Conservation (phyloP, 2,329 filamentous ascomycete genomes). For the Fusarium torulosum region DNA sequence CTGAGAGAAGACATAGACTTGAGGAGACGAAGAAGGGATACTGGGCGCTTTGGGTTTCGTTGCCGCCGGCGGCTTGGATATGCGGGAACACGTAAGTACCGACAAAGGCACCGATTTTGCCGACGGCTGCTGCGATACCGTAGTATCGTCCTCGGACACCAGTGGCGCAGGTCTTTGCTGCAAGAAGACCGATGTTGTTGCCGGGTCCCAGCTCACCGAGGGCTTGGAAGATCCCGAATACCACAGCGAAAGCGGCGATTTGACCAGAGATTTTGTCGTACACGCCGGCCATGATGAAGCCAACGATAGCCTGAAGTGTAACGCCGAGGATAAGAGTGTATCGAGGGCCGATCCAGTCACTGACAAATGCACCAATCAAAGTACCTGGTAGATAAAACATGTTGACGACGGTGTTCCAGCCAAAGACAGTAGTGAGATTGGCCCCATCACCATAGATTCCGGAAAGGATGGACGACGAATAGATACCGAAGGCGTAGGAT, state of each 20-base stretch:
- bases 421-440: constrained; percentile 81
- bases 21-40: constrained; percentile 92
- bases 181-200: constrained; percentile 90
- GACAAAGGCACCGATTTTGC: constrained; percentile 86
- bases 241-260: constrained; percentile 54
- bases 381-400: constrained; percentile 90
- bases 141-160: constrained; percentile 83
- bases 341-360: constrained; percentile 83
- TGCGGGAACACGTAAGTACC: constrained; percentile 86
- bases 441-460: constrained; percentile 70
- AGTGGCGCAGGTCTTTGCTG: constrained; percentile 89
- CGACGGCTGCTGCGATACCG: constrained; percentile 77
- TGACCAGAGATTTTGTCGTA: constrained; percentile 76
- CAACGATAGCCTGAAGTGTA: constrained; percentile 78
- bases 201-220: constrained; percentile 77
- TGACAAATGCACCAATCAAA: constrained; percentile 79
- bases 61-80: constrained; percentile 71
- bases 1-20: constrained; percentile 80
- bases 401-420: constrained; percentile 91
- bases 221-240: constrained; percentile 56
- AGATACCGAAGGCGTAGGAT: constrained; percentile 87
- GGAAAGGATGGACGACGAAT: constrained; percentile 79
- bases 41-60: constrained; percentile 72
- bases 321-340: constrained; percentile 80
- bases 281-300: constrained; percentile 88